These are phyloP conservation scores for Chamaenerion angustifolium DNA, from an alignment of 345 rosid species.

Conservation along the genomic window DNA sequence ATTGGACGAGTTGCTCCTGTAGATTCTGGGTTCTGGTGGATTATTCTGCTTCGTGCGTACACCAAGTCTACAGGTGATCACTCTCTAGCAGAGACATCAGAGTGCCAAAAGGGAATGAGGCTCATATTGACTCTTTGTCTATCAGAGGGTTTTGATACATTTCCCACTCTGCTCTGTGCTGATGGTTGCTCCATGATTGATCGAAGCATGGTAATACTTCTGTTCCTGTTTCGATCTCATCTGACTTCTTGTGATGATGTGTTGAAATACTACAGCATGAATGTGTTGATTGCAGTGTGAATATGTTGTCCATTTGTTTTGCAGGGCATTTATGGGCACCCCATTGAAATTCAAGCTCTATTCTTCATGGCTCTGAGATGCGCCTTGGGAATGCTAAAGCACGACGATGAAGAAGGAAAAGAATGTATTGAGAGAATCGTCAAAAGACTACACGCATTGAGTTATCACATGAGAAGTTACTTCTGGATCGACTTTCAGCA, in stretches of 20 bases:
- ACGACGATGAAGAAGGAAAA: constrained; percentile 46
- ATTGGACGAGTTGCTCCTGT: constrained; percentile 86
- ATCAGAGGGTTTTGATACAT: constrained; percentile 76
- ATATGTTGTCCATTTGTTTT: constrained; percentile 6
- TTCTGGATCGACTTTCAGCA: constrained; percentile 62
- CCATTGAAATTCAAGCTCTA: constrained; percentile 77
- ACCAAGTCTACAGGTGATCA: constrained; percentile 65
- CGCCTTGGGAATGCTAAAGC: constrained; percentile 51
- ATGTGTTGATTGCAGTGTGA: too few relatives aligned
- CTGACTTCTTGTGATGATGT: neutral
- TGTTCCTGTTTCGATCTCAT: neutral
- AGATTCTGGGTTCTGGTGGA: constrained; percentile 90
- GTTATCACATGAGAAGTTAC: constrained; percentile 48
- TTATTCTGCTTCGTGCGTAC: constrained; percentile 72
- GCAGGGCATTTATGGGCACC: constrained; percentile 74
- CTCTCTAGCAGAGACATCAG: constrained; percentile 48
- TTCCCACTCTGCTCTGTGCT: constrained; percentile 79
- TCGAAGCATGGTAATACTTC: constrained; percentile 56
- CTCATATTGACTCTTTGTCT: constrained; percentile 63
- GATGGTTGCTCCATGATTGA: constrained; percentile 86
- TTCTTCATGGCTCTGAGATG: constrained; percentile 63
- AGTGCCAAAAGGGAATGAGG: constrained; percentile 71
- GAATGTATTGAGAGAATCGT: constrained; percentile 42
- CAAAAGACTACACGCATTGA: constrained; percentile 43
- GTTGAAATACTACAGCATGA: too few relatives aligned